Evolutionary conservation across 768 basidiomycete species (phyloP).

Genomic region (Sporobolomyces roseus): DNA sequence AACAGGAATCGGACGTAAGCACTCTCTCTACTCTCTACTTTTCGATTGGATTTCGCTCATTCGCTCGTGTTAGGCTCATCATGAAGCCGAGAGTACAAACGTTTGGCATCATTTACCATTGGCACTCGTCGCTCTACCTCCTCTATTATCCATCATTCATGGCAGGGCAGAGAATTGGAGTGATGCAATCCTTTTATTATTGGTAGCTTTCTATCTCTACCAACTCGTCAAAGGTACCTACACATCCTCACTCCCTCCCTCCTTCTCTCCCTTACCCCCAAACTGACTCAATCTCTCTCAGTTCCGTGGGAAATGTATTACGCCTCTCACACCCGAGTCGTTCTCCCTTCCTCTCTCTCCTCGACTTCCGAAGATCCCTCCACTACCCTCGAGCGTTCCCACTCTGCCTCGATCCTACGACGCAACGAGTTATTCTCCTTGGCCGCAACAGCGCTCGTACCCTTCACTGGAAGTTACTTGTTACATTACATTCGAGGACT

Average conservation of each 20-base stretch:
- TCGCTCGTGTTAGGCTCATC: background rate
- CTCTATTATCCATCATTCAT: slow-evolving; percentile 43
- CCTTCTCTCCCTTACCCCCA: background rate
- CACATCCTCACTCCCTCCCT: background rate
- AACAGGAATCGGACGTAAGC: slow-evolving; percentile 26
- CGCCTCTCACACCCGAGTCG: slow-evolving; percentile 39
- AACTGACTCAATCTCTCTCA: background rate
- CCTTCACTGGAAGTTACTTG: slow-evolving; percentile 34
- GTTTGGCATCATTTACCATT: slow-evolving; percentile 45
- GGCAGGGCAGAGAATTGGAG: slow-evolving; percentile 45
- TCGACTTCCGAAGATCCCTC: slow-evolving; percentile 16
- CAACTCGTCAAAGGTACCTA: slow-evolving; percentile 45
- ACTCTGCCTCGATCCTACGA: slow-evolving; percentile 33
- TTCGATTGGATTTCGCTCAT: background rate
- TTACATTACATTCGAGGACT: slow-evolving; percentile 35
- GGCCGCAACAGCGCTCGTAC: slow-evolving; percentile 40
- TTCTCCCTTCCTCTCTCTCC: slow-evolving; percentile 24
- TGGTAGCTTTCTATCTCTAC: slow-evolving; percentile 46
- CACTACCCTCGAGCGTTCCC: background rate
- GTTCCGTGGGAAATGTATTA: slow-evolving; percentile 48
- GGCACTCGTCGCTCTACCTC: slow-evolving; percentile 44
- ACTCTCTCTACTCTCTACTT: background rate
- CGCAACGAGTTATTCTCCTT: slow-evolving; percentile 42
- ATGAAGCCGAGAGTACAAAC: slow-evolving; percentile 11
- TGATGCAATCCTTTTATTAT: slow-evolving; percentile 45